phyloP scores from a whole-genome alignment of 768 basidiomycete species.

The Dioszegia aurantiaca region DNA sequence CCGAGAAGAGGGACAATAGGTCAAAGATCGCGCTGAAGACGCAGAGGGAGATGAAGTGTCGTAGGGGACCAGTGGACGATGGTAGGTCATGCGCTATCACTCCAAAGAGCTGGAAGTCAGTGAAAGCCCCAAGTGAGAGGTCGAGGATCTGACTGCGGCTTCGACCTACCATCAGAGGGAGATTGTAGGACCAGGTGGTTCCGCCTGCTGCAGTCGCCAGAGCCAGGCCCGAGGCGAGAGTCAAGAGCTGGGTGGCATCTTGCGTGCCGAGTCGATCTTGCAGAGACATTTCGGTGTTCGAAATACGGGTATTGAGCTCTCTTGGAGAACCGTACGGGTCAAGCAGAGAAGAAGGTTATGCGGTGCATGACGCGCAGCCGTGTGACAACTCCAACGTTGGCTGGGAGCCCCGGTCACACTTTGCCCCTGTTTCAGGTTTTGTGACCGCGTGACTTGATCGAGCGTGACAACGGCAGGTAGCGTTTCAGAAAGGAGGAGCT shows the following conservation, averaged over 20 bases:
- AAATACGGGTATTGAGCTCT: no score
- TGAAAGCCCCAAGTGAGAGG: no score
- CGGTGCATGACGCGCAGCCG: no score
- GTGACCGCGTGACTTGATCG: no score
- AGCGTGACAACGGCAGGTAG: no score
- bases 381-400: no score
- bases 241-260: slow-evolving; percentile 33
- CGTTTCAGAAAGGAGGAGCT: no score
- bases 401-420: no score
- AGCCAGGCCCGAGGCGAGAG: slow-evolving; percentile 28
- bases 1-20: slow-evolving; percentile 28
- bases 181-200: slow-evolving; percentile 32
- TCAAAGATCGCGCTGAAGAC: slow-evolving; percentile 37
- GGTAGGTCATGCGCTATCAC: slow-evolving; percentile 40
- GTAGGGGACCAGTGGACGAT: slow-evolving; percentile 22
- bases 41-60: slow-evolving; percentile 37
- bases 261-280: slow-evolving; percentile 39
- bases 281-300: slow-evolving; percentile 38
- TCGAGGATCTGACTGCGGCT: background rate
- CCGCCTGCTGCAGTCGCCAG: slow-evolving; percentile 23
- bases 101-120: slow-evolving; percentile 44
- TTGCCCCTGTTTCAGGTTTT: no score
- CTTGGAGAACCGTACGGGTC: no score
- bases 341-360: no score
- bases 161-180: slow-evolving; percentile 37